A percentile compares a stretch with the other conserved stretches of the same genome.
Evolutionary conservation across 2,329 filamentous ascomycete genomes (phyloP).

Genomic region (Ophiobolus disseminans): DNA sequence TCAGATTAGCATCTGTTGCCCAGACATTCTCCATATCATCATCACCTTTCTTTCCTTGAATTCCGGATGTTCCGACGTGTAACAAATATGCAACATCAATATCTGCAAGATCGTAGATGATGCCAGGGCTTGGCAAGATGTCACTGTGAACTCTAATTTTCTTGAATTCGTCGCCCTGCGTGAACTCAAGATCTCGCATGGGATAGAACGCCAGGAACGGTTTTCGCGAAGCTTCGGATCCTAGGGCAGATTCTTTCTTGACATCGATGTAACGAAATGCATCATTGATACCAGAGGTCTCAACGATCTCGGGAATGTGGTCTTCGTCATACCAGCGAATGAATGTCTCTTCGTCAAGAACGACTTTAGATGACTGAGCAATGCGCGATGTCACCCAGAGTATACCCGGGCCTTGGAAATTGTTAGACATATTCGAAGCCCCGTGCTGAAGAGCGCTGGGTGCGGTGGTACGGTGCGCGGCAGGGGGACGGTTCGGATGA

Average conservation of each 20-base stretch:
- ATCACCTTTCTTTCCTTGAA: background rate
- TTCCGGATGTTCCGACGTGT: background rate
- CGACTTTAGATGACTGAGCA: constrained; percentile 33
- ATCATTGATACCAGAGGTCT: constrained; percentile 42
- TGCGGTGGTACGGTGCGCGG: background rate
- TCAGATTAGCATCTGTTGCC: too few relatives aligned
- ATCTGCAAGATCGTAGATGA: constrained; percentile 41
- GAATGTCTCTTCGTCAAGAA: constrained; percentile 41
- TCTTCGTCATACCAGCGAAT: constrained; percentile 52
- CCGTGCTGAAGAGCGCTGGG: too few relatives aligned
- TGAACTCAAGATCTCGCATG: constrained; percentile 47
- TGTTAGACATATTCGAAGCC: constrained; percentile 1
- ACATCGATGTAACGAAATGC: constrained; percentile 45
- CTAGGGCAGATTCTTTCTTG: constrained; percentile 22
- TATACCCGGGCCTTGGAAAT: constrained; percentile 18
- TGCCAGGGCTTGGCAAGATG: constrained; percentile 31
- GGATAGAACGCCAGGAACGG: constrained; percentile 50
- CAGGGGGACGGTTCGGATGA: background rate
- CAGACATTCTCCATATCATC: too few relatives aligned
- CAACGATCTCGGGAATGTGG: constrained; percentile 49
- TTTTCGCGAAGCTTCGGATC: constrained; percentile 20
- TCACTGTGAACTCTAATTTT: constrained; percentile 45
- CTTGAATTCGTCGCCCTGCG: constrained; percentile 43
- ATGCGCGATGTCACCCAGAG: constrained; percentile 26
- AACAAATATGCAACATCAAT: constrained; percentile 35